A percentile compares a stretch with the other conserved stretches of the same genome.
Conservation (phyloP, 331 rosid genomes). For the Malus hybrid region DNA sequence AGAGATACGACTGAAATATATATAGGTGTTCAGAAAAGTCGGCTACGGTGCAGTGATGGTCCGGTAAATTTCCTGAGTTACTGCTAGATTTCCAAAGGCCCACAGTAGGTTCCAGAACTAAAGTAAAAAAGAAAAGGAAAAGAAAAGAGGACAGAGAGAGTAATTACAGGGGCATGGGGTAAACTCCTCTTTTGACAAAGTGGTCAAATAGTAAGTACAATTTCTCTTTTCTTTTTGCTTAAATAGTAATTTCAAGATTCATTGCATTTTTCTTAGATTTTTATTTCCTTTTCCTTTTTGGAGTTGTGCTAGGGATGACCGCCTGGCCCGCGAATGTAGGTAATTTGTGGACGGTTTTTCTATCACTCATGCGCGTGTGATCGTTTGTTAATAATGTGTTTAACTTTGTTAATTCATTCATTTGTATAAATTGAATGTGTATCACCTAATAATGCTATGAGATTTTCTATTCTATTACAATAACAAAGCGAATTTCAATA, state of each 20-base stretch:
- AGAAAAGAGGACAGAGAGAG: too few relatives aligned
- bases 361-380: too few relatives aligned
- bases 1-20: not conserved
- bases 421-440: accelerated
- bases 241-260: not conserved
- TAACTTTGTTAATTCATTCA: not conserved
- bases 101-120: too few relatives aligned
- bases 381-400: too few relatives aligned
- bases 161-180: too few relatives aligned
- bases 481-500: too few relatives aligned
- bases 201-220: not conserved
- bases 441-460: not conserved
- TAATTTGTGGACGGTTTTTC: not conserved
- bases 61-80: not conserved
- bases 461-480: not conserved
- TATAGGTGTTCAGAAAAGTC: not conserved
- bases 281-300: too few relatives aligned
- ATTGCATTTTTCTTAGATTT: not conserved
- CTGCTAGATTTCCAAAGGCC: not conserved
- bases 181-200: not conserved
- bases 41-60: not conserved
- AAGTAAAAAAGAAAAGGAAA: too few relatives aligned
- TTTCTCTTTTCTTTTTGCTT: not conserved
- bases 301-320: not conserved
- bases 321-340: not conserved